Base-by-base conservation (phyloP, 2,329 filamentous ascomycete species). In the Botrytis pseudocinerea region DNA sequence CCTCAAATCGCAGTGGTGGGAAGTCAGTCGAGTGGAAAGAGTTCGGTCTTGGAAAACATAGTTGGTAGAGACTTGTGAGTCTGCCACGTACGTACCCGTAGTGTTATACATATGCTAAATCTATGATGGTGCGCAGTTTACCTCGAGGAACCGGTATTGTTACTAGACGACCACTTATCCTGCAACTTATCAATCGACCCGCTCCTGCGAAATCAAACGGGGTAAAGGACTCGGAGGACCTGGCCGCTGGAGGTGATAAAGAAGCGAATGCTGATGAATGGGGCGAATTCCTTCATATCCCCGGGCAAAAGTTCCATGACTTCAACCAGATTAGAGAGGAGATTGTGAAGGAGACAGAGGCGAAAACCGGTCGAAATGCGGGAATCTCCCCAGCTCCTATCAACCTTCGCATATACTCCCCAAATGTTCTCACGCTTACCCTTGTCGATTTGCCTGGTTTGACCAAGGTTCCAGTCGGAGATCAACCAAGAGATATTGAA, bases 301-400 rank as follows among this genome's bases (percentile, higher is more conserved):
- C 96, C 32, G 96, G 95, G 79, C 93, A 98, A 84, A 98, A 98
- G 84, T 98, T 97, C 86, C 91, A 91, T 84, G 96, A 99, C 85
- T 99, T 99, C 86, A 93, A 94, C 87, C 97, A 98, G 87, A 97
- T 99, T 80, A 90, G 96, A 79, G 96, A 98, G 73, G 96, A 99
- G 85, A 99, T 99, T 82, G 92, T 95, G 78, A 91, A 93, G 80
- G 96, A 99, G 85, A 99, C 96, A 61, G 95, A 98, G 81, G 91
- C 93, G 78, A 98, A 99, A 87, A 97, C 97, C 78, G 96, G 96
- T 77, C 91, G 91, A 82, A 99, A 99, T 87, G 93, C 92, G 69
- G 96, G 95, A 83, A 99, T 99, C 84, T 98, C 95, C 64, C 93
- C 96, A 38, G 92, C 93, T 46, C 96, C 96, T 69, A 99, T 99